A percentile compares a stretch with the other conserved stretches of the same genome.
Evolutionary conservation across 306 rosid species (phyloP).

Genomic region (Dryas alaskensis): DNA sequence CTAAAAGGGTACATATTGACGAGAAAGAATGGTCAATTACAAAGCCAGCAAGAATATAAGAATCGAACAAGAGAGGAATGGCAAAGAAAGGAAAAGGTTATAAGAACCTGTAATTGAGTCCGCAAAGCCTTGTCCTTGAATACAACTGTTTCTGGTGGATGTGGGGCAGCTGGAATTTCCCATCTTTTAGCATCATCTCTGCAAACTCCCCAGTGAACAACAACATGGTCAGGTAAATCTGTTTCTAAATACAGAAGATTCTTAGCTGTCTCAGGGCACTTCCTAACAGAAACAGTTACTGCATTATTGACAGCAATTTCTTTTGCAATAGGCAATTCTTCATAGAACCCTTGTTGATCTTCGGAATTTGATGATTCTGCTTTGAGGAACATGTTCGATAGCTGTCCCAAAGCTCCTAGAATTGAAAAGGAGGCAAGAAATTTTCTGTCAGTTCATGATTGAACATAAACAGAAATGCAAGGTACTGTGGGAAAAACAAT

Average conservation of each 20-base stretch:
- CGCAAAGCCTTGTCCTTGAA: constrained; percentile 78
- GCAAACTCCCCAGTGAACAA: constrained; percentile 95
- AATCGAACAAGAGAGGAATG: constrained; percentile 1
- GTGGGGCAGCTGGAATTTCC: constrained; percentile 77
- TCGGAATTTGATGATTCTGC: constrained; percentile 35
- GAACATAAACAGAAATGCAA: constrained; percentile 18
- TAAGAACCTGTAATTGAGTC: constrained; percentile 61
- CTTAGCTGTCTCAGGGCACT: constrained; percentile 61
- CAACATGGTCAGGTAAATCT: constrained; percentile 63
- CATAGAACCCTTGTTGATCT: constrained; percentile 63
- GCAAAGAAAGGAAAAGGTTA: neutral
- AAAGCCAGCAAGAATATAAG: neutral
- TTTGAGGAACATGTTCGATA: constrained; percentile 50
- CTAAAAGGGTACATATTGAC: neutral
- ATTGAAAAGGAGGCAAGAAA: constrained; percentile 32
- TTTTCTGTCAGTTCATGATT: constrained; percentile 30
- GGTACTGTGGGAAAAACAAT: constrained; percentile 15
- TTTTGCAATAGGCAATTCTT: constrained; percentile 64
- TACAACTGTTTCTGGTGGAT: constrained; percentile 64
- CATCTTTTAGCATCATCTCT: constrained; percentile 66
- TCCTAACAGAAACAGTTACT: constrained; percentile 54
- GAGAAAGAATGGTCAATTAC: neutral
- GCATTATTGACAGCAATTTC: constrained; percentile 48
- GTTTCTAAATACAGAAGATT: constrained; percentile 64
- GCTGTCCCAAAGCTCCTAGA: constrained; percentile 59